Evolutionary conservation across 2,329 filamentous ascomycete genomes (phyloP), one percentile per base, ranked within the genome.

Genomic region (Nemania serpens): DNA sequence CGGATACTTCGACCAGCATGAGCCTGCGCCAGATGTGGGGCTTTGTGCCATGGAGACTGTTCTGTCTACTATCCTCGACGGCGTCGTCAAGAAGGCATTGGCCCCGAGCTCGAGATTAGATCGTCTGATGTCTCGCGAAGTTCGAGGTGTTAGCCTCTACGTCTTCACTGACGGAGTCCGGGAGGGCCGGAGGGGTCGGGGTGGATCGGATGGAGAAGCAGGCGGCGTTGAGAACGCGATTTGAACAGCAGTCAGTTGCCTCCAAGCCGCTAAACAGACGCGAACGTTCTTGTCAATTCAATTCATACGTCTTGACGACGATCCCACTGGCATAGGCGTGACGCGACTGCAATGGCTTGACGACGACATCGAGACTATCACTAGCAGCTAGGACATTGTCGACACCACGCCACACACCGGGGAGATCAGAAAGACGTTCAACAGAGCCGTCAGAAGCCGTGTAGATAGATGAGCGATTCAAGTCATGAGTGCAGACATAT

Each of bases 101-200:
- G n/a, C n/a, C n/a, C n/a, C 25, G 25, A 29, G 25, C n/a, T 52
- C 48, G 1, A 33, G 6, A 5, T 25, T 39, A 4, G 12, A 20
- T 3, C 47, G 13, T 11, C 15, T 10, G 6, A 49, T 2, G 17
- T 25, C 18, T 13, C 36, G 52, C 29, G 1, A 50, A n/a, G 37
- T 60, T 18, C 13, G 15, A 36, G 46, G 47, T 1, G 13, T 56
- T 41, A 56, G 22, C 10, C 33, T 52, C 29, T 61, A 52, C 13
- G 20, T 52, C 12, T 61, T 61, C 20, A 61, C 58, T 0, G 56
- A 61, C 17, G 53, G 58, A 22, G 47, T 61, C 12, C 56, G 53
- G 58, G 45, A 50, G 15, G 12, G 5, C 17, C 43, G n/a, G 22
- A 39, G 7, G 34, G 17, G 41, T 10, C 7, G 41, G 25, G 22